Base-by-base conservation (phyloP, 495 filamentous ascomycete species). In the Aeminium ludgeri region DNA sequence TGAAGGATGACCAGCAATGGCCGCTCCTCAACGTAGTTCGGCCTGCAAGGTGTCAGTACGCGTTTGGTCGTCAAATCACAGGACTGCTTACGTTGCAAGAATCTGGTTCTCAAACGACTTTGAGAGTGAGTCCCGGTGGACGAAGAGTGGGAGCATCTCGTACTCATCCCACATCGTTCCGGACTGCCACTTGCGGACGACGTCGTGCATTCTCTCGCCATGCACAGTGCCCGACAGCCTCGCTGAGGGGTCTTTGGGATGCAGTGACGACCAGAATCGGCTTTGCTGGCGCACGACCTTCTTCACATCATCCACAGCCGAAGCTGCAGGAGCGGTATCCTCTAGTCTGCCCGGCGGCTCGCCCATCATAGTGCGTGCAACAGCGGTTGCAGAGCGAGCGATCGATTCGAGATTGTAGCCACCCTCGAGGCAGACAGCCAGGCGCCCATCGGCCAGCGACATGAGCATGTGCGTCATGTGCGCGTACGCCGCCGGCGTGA, bases 401-500 rank as follows among this genome's bases (percentile, higher is more conserved):
- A 99, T 95, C 1, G 91, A 87, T 8, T 72, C 65, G 33, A 96
- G 74, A 51, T 99, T 93, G 56, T 99, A 99, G 15, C 89, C 89
- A 37, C 89, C 89, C 68, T 82, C 89, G 11, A 97, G 64, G 54
- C 86, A 94, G 18, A 92, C 84, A 8, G 82, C 82, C 34, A 96
- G 67, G 55, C 89, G 94, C 29, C 89, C 89, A 33, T 76, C 66
- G 2, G 89, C 86, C n/a, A 99, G 70, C 10, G 79, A 78, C 86
- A 95, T 96, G 13, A 99, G 70, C 86, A 95, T 94, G 53, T 94
- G 82, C 7, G 91, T 95, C 89, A 99, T 96, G 52, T 96, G 87
- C 15, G 85, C 84, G 56, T 96, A 99, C 53, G 91, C 87, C 17
- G 75, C 59, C 0, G 89, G 89, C 0, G 85, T 77, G 4, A 96